Evolutionary conservation across 768 basidiomycete species (phyloP).

Genomic region (Phaffia tasmanica): DNA sequence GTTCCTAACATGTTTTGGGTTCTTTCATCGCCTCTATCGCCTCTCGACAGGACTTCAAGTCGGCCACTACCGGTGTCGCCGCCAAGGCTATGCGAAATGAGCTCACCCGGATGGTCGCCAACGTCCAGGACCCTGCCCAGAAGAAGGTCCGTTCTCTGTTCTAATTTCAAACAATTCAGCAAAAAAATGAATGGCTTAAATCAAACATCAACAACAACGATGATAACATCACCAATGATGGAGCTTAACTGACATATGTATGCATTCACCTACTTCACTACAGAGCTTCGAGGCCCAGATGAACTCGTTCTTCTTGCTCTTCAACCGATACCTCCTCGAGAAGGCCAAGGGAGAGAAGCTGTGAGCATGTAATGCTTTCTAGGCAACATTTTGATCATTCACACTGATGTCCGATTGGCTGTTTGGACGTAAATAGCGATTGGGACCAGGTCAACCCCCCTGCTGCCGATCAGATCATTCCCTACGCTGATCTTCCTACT

Average conservation of each 20-base stretch:
- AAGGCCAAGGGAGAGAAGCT: constrained; percentile 76
- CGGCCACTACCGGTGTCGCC: constrained; percentile 85
- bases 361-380: constrained; percentile 42
- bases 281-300: constrained; percentile 90
- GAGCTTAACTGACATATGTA: too few relatives aligned
- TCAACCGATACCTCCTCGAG: constrained; percentile 85
- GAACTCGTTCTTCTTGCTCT: constrained; percentile 91
- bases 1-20: not conserved
- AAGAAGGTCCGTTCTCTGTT: constrained; percentile 65
- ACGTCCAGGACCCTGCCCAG: constrained; percentile 63
- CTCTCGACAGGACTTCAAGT: constrained; percentile 62
- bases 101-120: constrained; percentile 80
- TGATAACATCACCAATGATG: too few relatives aligned
- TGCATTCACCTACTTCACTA: not conserved
- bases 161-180: too few relatives aligned
- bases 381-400: not conserved
- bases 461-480: constrained; percentile 69
- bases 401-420: not conserved
- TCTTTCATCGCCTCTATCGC: not conserved
- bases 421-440: constrained; percentile 44
- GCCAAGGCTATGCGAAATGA: constrained; percentile 98
- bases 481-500: constrained; percentile 61
- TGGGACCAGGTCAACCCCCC: constrained; percentile 87
- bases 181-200: too few relatives aligned
- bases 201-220: too few relatives aligned